phyloP scores from a whole-genome alignment of 352 stramenopile species.

The Aphanomyces astaci region DNA sequence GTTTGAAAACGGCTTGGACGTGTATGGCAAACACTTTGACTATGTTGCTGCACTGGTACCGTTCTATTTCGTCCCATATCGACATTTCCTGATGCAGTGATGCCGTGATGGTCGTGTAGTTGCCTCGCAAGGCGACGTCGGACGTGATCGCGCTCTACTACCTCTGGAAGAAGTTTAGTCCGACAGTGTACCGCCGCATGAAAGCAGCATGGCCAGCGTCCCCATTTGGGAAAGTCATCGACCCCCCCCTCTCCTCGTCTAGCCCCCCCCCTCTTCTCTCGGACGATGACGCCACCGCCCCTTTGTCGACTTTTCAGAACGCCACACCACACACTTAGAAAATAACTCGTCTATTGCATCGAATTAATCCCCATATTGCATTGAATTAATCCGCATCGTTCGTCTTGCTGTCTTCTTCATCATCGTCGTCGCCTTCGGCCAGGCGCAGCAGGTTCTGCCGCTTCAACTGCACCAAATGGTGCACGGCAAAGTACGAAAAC shows the following conservation, averaged over 20 bases:
- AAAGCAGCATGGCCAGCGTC: background rate
- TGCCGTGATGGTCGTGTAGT: no score
- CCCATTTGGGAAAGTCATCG: background rate
- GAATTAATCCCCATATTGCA: no score
- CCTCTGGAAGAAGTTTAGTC: slow-evolving; percentile 48
- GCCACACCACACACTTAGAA: no score
- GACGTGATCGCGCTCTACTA: slow-evolving; percentile 83
- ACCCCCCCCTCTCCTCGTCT: no score
- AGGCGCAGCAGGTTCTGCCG: background rate
- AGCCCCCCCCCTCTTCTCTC: no score
- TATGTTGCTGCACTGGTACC: slow-evolving; percentile 60
- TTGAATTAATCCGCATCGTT: slow-evolving; percentile 9
- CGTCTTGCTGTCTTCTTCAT: slow-evolving; percentile 12
- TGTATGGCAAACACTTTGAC: slow-evolving; percentile 79
- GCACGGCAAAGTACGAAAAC: slow-evolving; percentile 49
- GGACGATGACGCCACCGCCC: no score
- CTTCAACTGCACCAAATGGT: slow-evolving; percentile 25
- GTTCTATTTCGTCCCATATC: no score
- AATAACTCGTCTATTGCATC: no score
- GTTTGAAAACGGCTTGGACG: slow-evolving; percentile 80
- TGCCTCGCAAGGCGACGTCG: slow-evolving; percentile 53
- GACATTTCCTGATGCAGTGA: no score
- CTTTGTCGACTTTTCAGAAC: no score
- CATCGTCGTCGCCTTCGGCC: slow-evolving; percentile 10
- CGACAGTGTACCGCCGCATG: background rate